phyloP scores from a whole-genome alignment of 2,329 filamentous ascomycete species.

The Penicillium sp. region DNA sequence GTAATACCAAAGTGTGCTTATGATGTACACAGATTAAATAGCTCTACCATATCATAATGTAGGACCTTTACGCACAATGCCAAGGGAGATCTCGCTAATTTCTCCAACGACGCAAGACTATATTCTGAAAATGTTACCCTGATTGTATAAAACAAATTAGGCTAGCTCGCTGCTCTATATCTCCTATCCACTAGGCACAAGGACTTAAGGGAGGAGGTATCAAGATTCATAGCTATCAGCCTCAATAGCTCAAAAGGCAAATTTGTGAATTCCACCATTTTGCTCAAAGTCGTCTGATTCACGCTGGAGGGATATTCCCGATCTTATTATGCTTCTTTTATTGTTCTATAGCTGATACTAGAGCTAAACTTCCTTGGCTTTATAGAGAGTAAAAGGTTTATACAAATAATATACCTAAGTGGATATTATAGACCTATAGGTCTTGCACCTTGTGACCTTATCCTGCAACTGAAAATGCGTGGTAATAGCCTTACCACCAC shows the following conservation, averaged over 20 bases:
- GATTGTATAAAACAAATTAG: background rate
- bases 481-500: background rate
- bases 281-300: too few species aligned
- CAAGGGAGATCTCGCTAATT: background rate
- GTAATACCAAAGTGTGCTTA: background rate
- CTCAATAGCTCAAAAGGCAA: constrained; percentile 1
- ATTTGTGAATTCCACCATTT: background rate
- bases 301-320: too few species aligned
- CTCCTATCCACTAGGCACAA: background rate
- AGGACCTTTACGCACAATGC: background rate
- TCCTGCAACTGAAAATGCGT: background rate
- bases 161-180: background rate
- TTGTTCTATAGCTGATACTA: background rate
- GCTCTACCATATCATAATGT: constrained; percentile 1
- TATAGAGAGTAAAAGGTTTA: background rate
- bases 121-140: constrained; percentile 1
- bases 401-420: background rate
- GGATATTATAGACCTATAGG: background rate
- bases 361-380: background rate
- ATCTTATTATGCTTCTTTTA: too few species aligned
- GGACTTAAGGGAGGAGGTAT: background rate
- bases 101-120: background rate
- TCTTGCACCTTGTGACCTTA: background rate
- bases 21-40: constrained; percentile 2
- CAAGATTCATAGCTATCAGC: background rate